A percentile compares a stretch with the other conserved stretches of the same genome.
Evolutionary conservation across 306 rosid species (phyloP).

Genomic region (Spatholobus suberectus): DNA sequence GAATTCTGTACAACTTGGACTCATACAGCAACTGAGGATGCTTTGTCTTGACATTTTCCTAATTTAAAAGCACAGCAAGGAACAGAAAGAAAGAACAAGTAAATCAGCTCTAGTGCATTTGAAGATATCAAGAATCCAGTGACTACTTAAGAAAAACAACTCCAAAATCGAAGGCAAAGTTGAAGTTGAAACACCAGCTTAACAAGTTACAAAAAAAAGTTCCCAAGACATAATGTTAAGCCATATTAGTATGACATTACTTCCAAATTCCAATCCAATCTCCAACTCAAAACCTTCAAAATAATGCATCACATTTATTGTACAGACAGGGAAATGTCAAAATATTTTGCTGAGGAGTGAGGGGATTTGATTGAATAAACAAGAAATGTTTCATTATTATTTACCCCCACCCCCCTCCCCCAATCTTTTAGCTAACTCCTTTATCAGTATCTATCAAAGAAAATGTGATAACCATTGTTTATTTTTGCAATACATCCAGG

Average conservation of each 20-base stretch:
- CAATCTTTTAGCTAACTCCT: constrained; percentile 3
- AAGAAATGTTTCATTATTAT: neutral
- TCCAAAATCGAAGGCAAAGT: neutral
- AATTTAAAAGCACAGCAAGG: constrained; percentile 28
- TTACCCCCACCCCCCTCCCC: neutral
- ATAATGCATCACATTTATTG: neutral
- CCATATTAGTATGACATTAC: neutral
- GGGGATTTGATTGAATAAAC: constrained; percentile 12
- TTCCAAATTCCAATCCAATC: neutral
- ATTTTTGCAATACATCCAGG: neutral
- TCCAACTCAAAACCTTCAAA: constrained; percentile 6
- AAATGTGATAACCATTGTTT: neutral
- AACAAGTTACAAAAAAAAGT: neutral
- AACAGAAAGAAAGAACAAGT: constrained; percentile 25
- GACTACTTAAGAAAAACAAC: neutral
- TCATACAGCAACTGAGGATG: constrained; percentile 97
- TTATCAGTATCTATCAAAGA: neutral
- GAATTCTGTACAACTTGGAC: constrained; percentile 93
- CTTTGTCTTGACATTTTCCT: constrained; percentile 97
- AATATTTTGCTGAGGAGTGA: neutral
- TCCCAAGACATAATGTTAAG: neutral
- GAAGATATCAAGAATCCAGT: constrained; percentile 2
- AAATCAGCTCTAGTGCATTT: constrained; percentile 11
- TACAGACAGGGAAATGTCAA: neutral
- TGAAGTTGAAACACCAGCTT: neutral